Conservation (phyloP, 352 stramenopile species). For the Phytophthora tentaculata region DNA sequence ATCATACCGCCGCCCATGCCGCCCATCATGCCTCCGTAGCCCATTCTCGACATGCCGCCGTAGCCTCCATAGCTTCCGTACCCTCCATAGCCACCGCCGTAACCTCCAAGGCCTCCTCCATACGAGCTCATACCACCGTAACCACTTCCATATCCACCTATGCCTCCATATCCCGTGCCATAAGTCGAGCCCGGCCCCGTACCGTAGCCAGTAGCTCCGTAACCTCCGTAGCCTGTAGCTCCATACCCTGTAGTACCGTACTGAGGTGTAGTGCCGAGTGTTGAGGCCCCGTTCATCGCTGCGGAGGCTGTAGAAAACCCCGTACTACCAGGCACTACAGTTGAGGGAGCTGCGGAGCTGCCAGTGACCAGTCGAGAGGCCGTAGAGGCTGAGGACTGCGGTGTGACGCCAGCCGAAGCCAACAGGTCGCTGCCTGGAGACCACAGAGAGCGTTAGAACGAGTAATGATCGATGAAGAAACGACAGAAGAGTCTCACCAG, state of each 20-base stretch:
- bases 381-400: slow-evolving; percentile 21
- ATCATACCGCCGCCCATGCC: slow-evolving; percentile 48
- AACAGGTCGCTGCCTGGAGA: slow-evolving; percentile 17
- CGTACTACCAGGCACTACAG: slow-evolving; percentile 8
- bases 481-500: slow-evolving; percentile 19
- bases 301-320: slow-evolving; percentile 13
- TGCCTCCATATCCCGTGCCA: slow-evolving; percentile 35
- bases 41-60: slow-evolving; percentile 40
- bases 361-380: slow-evolving; percentile 17
- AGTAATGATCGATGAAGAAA: slow-evolving; percentile 7
- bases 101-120: slow-evolving; percentile 45
- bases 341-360: slow-evolving; percentile 6
- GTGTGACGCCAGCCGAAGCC: slow-evolving; percentile 25
- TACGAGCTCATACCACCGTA: slow-evolving; percentile 43
- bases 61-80: slow-evolving; percentile 51
- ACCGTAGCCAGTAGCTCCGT: slow-evolving; percentile 30
- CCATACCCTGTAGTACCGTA: slow-evolving; percentile 33
- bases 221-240: slow-evolving; percentile 23
- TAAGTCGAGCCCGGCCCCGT: slow-evolving; percentile 35
- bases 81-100: slow-evolving; percentile 41
- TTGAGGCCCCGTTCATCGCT: slow-evolving; percentile 11
- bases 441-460: slow-evolving; percentile 3
- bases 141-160: slow-evolving; percentile 39
- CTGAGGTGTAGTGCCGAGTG: slow-evolving; percentile 15
- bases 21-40: slow-evolving; percentile 43